Evolutionary conservation across 306 rosid species (phyloP), one percentile per base, ranked within the genome.

Genomic region (Castanea crenata): DNA sequence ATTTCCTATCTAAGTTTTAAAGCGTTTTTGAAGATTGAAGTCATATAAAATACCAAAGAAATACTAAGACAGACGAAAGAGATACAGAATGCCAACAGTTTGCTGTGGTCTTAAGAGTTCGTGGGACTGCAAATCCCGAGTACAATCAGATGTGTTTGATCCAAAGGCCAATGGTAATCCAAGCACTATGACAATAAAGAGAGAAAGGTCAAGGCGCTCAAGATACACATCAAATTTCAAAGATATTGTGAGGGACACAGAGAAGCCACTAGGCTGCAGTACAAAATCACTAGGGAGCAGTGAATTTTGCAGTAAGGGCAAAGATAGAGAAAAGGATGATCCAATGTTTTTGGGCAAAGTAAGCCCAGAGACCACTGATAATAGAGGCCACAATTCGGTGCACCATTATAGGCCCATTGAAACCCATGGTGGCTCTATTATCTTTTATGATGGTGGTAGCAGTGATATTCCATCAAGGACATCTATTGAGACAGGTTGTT

Each of bases 41-140:
- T 52, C 54, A 49, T 49, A 56, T 72, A n/a, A 69, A 80, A 67
- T 51, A 76, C 74, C 55, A 31, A 71, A 69, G 76, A 14, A 19
- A 29, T 72, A 74, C 54, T 49, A 49, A 49, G 16, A 49, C 16
- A 14, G 14, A 49, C 15, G 16, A 49, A 76, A 34, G 29, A 68
- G 38, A 73, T 3, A 74, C 25, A 82, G 31, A 81, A 89, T 89
- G 93, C 67, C 81, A 59, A 75, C 62, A 18, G 32, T 76, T 71
- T 89, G 80, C 88, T 35, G 20, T 46, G 78, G 86, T 80, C 82
- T 86, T 71, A 86, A 73, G 78, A 89, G 79, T 71, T 85, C 85
- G 9, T 68, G 88, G 74, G 76, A 38, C 34, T 88, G 90, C 87
- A 88, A 85, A 77, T 76, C 84, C 38, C 58, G 75, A 5, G 79